A percentile compares a stretch with the other conserved stretches of the same genome.
Conservation (phyloP, 2,329 filamentous ascomycete species). For the Didymella keratinophila region DNA sequence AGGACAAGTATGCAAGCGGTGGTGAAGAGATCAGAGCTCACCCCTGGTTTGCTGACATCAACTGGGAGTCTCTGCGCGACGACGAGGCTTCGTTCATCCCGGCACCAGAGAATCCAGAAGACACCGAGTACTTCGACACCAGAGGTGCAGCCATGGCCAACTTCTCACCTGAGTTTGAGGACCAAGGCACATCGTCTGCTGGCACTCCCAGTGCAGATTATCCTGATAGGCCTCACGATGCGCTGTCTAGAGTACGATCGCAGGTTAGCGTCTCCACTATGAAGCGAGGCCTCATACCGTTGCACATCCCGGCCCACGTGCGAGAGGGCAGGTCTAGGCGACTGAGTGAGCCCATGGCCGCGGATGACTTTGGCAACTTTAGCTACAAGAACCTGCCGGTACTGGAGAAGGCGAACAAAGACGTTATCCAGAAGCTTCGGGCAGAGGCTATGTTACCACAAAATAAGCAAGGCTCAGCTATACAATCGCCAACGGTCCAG, state of each 20-base stretch:
- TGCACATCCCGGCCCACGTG: conserved; percentile 96
- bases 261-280: conserved; percentile 82
- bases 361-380: conserved; percentile 96
- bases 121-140: conserved; percentile 97
- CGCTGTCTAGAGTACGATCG: conserved; percentile 84
- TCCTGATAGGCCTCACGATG: conserved; percentile 90
- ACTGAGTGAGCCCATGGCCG: conserved; percentile 85
- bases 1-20: conserved; percentile 82
- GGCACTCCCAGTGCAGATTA: conserved; percentile 77
- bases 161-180: conserved; percentile 93
- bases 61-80: conserved; percentile 90
- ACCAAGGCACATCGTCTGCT: conserved; percentile 78
- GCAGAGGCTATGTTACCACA: conserved; percentile 84
- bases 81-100: conserved; percentile 97
- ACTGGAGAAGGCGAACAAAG: conserved; percentile 97
- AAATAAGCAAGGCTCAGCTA: conserved; percentile 56
- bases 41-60: conserved; percentile 84
- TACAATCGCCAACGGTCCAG: conserved; percentile 52
- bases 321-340: conserved; percentile 87
- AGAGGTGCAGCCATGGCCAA: conserved; percentile 90
- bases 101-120: conserved; percentile 89
- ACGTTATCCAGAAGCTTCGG: conserved; percentile 94
- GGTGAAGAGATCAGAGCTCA: conserved; percentile 92
- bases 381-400: conserved; percentile 97
- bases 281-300: conserved; percentile 90